These are phyloP conservation scores for Fusarium coffeatum DNA, from an alignment of 2,329 filamentous ascomycete species.

Conservation along the genomic window DNA sequence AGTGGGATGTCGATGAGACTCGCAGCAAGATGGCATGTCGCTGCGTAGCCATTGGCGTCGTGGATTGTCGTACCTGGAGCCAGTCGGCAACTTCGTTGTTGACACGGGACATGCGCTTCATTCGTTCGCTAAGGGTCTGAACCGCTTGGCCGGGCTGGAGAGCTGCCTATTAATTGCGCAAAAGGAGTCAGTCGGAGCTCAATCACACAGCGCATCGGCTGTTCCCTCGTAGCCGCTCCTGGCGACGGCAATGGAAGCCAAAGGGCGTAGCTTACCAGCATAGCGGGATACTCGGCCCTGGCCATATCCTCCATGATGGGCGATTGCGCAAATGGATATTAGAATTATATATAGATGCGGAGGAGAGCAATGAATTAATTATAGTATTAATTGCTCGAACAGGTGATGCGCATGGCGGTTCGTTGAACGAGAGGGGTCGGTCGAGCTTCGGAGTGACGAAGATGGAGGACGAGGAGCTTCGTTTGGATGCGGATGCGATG, in stretches of 20 bases:
- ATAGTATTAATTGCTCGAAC: constrained; percentile 31
- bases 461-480: constrained; percentile 20
- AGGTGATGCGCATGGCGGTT: constrained; percentile 30
- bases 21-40: not conserved
- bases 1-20: constrained; percentile 5
- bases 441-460: constrained; percentile 34
- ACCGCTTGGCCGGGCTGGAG: constrained; percentile 87
- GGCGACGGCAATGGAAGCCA: constrained; percentile 2
- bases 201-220: not conserved
- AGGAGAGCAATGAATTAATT: constrained; percentile 21
- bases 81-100: constrained; percentile 96
- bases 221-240: not conserved
- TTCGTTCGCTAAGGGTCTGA: constrained; percentile 83
- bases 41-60: constrained; percentile 20
- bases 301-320: constrained; percentile 79
- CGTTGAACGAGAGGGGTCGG: constrained; percentile 35
- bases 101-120: constrained; percentile 86
- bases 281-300: constrained; percentile 89
- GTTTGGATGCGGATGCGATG: constrained; percentile 15
- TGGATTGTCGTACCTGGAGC: constrained; percentile 77
- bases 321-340: constrained; percentile 29
- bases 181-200: constrained; percentile 31
- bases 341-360: constrained; percentile 32
- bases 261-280: constrained; percentile 77
- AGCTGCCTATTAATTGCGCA: constrained; percentile 68